Percentiles rank a stretch among this genome's conserved stretches.
Conservation (phyloP, 1,284 basidiomycete species). For the Moesziomyces sp. region DNA sequence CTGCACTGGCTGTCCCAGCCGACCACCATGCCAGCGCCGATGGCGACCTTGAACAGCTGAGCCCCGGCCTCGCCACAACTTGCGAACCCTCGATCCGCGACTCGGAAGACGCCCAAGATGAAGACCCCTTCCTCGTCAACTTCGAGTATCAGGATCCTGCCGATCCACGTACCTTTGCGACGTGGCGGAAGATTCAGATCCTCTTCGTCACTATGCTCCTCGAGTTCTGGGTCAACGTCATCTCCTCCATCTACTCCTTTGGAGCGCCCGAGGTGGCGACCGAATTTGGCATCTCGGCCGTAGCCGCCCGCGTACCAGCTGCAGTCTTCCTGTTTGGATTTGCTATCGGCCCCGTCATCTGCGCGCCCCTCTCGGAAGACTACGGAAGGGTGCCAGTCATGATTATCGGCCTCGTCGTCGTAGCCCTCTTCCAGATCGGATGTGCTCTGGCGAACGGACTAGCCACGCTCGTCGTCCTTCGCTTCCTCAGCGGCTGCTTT, state of each 20-base stretch:
- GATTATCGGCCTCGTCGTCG: constrained; percentile 23
- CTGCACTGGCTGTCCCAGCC: too few species aligned
- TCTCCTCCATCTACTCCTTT: constrained; percentile 49
- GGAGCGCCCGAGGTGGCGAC: constrained; percentile 24
- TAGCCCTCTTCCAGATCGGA: constrained; percentile 41
- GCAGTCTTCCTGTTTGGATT: constrained; percentile 59
- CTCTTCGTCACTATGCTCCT: constrained; percentile 31
- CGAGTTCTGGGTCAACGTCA: constrained; percentile 45
- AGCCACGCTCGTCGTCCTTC: constrained; percentile 44
- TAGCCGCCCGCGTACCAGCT: constrained; percentile 27
- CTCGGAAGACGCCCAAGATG: constrained; percentile 9
- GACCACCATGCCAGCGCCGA: not conserved
- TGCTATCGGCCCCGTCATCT: constrained; percentile 38
- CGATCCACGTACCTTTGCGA: constrained; percentile 36
- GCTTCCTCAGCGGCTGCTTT: constrained; percentile 56
- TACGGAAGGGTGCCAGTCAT: constrained; percentile 50
- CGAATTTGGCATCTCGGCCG: constrained; percentile 37
- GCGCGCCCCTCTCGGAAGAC: constrained; percentile 56
- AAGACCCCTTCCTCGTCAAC: constrained; percentile 29
- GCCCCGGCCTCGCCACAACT: not conserved
- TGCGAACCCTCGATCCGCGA: constrained; percentile 6
- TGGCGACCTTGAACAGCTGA: not conserved
- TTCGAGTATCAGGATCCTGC: constrained; percentile 32
- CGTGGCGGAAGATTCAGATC: constrained; percentile 42
- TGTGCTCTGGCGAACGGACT: constrained; percentile 52